phyloP scores from a whole-genome alignment of 352 stramenopile species.

The Lagenidium sp. region DNA sequence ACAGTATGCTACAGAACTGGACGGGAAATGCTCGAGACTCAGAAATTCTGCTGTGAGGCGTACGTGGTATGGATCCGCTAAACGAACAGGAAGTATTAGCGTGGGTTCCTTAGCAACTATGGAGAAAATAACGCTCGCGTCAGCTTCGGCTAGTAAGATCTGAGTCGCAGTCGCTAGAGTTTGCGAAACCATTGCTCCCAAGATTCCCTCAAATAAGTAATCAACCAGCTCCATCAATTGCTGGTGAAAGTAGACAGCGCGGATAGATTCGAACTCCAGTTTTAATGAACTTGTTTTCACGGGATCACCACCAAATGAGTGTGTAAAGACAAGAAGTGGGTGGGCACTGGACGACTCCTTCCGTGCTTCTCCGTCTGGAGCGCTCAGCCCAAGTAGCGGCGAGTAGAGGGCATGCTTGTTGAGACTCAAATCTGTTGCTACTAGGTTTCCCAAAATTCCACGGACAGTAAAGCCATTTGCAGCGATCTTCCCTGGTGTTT shows the following conservation, averaged over 20 bases:
- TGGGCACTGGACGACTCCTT: conserved; percentile 1
- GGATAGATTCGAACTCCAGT: conserved; percentile 52
- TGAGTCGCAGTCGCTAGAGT: conserved; percentile 67
- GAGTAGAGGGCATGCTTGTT: conserved; percentile 56
- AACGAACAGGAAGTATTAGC: conserved; percentile 50
- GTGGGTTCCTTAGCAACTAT: conserved; percentile 49
- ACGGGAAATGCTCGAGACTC: conserved; percentile 47
- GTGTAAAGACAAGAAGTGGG: conserved; percentile 25
- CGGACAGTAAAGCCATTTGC: conserved; percentile 6
- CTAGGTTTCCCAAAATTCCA: conserved; percentile 63
- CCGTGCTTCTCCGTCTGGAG: conserved; percentile 9
- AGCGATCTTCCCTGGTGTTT: not conserved
- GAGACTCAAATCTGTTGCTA: conserved; percentile 62
- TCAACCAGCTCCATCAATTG: conserved; percentile 75
- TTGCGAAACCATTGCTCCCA: conserved; percentile 61
- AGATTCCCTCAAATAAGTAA: conserved; percentile 75
- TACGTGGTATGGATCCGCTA: conserved; percentile 41
- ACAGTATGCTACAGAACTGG: too few relatives aligned
- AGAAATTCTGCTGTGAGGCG: conserved; percentile 48
- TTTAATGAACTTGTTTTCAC: conserved; percentile 33
- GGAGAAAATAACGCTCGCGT: conserved; percentile 41
- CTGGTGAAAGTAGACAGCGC: conserved; percentile 82
- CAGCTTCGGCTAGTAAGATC: conserved; percentile 52
- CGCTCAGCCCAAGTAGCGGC: conserved; percentile 55
- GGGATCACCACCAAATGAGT: conserved; percentile 7